Percentiles rank a stretch among this genome's conserved stretches.
Conservation (phyloP, 2,329 filamentous ascomycete genomes). For the Cercospora sp. region DNA sequence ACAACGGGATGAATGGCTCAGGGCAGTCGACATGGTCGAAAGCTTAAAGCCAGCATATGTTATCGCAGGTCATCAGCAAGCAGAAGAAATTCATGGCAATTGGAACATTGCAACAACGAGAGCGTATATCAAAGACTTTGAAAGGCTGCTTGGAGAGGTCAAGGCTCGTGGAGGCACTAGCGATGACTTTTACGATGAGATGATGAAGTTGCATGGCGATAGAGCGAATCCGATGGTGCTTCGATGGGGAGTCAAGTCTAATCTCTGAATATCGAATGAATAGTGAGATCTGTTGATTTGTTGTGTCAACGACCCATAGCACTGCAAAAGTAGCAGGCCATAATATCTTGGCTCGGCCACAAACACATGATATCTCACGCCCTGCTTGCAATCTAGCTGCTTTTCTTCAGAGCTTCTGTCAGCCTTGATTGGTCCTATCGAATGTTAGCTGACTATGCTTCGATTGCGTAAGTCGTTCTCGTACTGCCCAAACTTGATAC, state of each 20-base stretch:
- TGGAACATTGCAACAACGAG: conserved; percentile 10
- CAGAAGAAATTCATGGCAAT: conserved; percentile 11
- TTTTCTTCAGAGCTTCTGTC: not conserved
- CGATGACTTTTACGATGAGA: not conserved
- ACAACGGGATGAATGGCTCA: conserved; percentile 17
- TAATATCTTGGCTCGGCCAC: no score
- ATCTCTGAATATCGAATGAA: not conserved
- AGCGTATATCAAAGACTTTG: conserved; percentile 17
- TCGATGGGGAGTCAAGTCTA: not conserved
- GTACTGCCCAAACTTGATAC: not conserved
- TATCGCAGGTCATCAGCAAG: conserved; percentile 13
- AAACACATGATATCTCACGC: no score
- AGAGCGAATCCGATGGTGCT: not conserved
- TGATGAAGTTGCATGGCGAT: not conserved
- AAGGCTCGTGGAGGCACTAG: not conserved
- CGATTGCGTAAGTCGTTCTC: not conserved
- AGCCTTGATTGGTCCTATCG: not conserved
- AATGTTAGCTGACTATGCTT: not conserved
- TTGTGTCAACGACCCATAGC: no score
- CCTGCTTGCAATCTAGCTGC: not conserved
- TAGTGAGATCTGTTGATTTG: not conserved
- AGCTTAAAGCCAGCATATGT: conserved; percentile 10
- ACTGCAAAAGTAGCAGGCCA: no score
- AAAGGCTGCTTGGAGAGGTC: not conserved
- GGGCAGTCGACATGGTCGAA: conserved; percentile 17